Conservation (phyloP, 176 grass and related monocot genomes). For the Oryza officinalis region DNA sequence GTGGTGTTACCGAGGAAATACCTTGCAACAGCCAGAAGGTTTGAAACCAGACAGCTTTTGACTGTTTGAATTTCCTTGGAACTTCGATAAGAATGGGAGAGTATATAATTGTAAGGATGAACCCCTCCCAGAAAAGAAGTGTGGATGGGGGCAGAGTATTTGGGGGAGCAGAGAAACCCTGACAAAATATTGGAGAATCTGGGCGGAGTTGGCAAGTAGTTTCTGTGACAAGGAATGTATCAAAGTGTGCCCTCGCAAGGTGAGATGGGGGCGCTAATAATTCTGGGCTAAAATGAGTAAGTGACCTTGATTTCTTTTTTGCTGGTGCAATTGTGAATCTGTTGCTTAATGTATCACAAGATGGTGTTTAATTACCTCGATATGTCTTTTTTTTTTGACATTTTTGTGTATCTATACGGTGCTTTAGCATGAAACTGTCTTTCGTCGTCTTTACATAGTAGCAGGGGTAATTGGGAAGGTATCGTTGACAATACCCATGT, state of each 20-base stretch:
- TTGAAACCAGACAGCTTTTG: conserved; percentile 23
- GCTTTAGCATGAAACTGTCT: conserved; percentile 31
- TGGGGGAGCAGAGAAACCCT: not conserved
- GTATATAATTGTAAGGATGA: conserved; percentile 24
- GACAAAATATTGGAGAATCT: conserved; percentile 17
- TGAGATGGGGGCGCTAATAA: conserved; percentile 30
- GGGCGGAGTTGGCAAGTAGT: conserved; percentile 30
- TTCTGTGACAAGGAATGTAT: conserved; percentile 1
- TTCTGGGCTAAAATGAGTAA: conserved; percentile 37
- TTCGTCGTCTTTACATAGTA: conserved; percentile 31
- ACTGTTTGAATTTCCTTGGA: conserved; percentile 17
- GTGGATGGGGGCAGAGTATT: not conserved
- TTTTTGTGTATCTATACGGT: conserved; percentile 52
- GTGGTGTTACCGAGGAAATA: conserved; percentile 32
- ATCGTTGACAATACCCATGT: conserved; percentile 21
- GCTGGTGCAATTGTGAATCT: conserved; percentile 48
- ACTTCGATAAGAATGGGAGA: conserved; percentile 2
- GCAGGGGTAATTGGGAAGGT: conserved; percentile 41
- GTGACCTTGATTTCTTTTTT: conserved; percentile 49
- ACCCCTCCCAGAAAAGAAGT: not conserved
- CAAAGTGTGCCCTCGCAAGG: not conserved
- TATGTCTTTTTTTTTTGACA: conserved; percentile 33
- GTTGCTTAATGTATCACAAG: conserved; percentile 48
- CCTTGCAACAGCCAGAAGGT: not conserved
- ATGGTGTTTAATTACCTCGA: conserved; percentile 50